These are phyloP conservation scores for Colletotrichum liriopes DNA, from an alignment of 2,329 filamentous ascomycete species.

Conservation along the genomic window DNA sequence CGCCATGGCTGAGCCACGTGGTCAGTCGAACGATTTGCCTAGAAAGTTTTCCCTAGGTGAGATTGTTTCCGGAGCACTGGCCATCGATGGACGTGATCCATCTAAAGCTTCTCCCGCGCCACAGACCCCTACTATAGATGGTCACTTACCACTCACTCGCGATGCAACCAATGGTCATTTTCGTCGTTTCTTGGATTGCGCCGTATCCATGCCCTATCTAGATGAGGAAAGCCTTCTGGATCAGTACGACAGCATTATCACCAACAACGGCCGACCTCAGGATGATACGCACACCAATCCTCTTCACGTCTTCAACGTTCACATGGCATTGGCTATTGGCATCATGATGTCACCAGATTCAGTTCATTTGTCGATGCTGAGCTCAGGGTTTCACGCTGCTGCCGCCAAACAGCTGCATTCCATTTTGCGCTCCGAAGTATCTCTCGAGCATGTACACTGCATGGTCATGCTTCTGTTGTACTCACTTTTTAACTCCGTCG, in stretches of 20 bases:
- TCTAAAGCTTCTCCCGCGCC: constrained; percentile 18
- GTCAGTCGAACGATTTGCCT: constrained; percentile 16
- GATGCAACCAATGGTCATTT: constrained; percentile 4
- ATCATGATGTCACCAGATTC: constrained; percentile 24
- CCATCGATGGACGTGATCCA: constrained; percentile 29
- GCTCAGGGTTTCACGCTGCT: constrained; percentile 19
- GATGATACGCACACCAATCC: neutral
- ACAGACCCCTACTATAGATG: neutral
- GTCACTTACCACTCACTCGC: constrained; percentile 14
- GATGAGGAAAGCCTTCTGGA: constrained; percentile 10
- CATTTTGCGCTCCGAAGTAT: constrained; percentile 7
- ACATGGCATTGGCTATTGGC: constrained; percentile 31
- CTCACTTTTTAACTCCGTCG: constrained; percentile 29
- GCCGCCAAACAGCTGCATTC: constrained; percentile 16
- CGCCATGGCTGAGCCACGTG: constrained; percentile 37
- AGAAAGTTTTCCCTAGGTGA: constrained; percentile 25
- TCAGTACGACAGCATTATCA: constrained; percentile 22
- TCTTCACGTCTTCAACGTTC: constrained; percentile 28
- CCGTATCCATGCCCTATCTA: constrained; percentile 13
- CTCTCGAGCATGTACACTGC: constrained; percentile 24
- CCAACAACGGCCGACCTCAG: neutral
- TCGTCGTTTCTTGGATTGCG: constrained; percentile 10
- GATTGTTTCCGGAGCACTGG: constrained; percentile 20
- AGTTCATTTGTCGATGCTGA: constrained; percentile 22
- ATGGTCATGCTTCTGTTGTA: constrained; percentile 31